Evolutionary conservation across 768 basidiomycete genomes (phyloP).

Genomic region (Erythrobasidium yunnanense): DNA sequence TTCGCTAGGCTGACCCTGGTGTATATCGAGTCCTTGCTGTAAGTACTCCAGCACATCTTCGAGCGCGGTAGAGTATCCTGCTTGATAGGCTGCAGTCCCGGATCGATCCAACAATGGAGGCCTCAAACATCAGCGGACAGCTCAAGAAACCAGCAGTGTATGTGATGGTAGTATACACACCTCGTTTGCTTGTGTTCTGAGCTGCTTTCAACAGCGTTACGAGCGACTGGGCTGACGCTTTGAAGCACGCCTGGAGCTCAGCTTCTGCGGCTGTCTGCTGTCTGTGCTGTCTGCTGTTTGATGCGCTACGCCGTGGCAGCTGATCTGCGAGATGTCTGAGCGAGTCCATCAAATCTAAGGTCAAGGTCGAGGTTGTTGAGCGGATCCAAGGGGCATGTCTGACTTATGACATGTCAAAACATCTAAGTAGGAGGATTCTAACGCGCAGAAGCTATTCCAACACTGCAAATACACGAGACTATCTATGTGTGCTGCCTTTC

Average conservation of each 20-base stretch:
- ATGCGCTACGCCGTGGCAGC: not conserved
- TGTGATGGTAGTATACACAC: not conserved
- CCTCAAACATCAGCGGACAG: not conserved
- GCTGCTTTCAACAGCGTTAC: constrained; percentile 12
- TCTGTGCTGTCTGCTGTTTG: not conserved
- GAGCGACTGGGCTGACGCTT: not conserved
- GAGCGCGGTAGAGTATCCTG: constrained; percentile 18
- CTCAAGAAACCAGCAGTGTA: not conserved
- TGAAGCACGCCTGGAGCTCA: constrained; percentile 15
- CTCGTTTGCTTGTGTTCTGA: constrained; percentile 13
- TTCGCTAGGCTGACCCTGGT: constrained; percentile 5
- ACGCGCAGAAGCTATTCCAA: not conserved
- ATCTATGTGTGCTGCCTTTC: not conserved
- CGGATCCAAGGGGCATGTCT: no score
- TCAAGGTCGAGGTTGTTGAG: no score
- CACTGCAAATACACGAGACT: not conserved
- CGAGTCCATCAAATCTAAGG: constrained; percentile 2
- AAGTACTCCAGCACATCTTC: constrained; percentile 26
- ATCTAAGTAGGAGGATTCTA: no score
- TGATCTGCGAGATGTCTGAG: constrained; percentile 11
- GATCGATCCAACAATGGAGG: not conserved
- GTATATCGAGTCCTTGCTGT: constrained; percentile 19
- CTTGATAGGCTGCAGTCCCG: constrained; percentile 13
- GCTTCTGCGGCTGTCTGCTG: constrained; percentile 7
- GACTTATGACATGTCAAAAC: no score